Percentiles rank a stretch among this genome's conserved stretches.
Evolutionary conservation across 441 rosid genomes (phyloP).

Genomic region (Macaranga tanarius): DNA sequence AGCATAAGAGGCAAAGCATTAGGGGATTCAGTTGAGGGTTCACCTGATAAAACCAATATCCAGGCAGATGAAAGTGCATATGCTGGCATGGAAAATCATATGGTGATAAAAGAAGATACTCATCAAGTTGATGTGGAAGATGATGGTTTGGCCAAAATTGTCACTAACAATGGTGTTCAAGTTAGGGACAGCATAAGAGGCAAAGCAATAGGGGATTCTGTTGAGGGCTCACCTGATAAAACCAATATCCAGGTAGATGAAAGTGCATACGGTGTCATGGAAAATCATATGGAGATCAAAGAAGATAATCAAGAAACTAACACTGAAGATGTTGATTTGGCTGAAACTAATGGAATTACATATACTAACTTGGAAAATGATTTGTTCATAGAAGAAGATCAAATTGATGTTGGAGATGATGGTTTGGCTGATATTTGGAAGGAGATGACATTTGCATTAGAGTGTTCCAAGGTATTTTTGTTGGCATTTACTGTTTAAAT

Average conservation of each 20-base stretch:
- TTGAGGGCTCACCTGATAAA: background rate
- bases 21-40: background rate
- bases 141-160: background rate
- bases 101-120: background rate
- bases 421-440: conserved; percentile 7
- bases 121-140: background rate
- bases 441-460: conserved; percentile 10
- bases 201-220: background rate
- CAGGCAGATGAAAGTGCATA: background rate
- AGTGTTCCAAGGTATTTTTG: conserved; percentile 12
- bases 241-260: background rate
- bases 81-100: background rate
- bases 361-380: background rate
- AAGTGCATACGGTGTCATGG: background rate
- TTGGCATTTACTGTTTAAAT: background rate
- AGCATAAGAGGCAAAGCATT: background rate
- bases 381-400: background rate
- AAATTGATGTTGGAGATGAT: background rate
- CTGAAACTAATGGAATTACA: background rate
- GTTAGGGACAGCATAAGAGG: background rate
- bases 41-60: background rate
- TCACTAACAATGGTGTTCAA: background rate
- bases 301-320: background rate
- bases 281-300: background rate
- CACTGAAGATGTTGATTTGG: conserved; percentile 1